Evolutionary conservation across 805 yeast species (phyloP), one percentile per base, ranked within the genome.

Genomic region (Ogataea degrootiae): DNA sequence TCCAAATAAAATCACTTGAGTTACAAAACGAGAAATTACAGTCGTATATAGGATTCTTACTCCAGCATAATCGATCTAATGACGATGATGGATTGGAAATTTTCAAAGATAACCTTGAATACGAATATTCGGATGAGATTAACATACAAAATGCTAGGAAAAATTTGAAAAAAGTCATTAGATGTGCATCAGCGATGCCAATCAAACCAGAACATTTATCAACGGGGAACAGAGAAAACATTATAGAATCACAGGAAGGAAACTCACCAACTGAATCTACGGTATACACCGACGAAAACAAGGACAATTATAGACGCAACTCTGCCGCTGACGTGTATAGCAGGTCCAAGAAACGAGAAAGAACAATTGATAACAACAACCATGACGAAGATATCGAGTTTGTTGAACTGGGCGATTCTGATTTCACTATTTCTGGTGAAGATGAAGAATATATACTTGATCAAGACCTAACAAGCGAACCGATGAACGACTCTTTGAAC

Each of bases 11-110:
- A 57, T 76, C 82, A 9, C 62, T 79, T 50, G 72, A 74, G 52
- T 60, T 78, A 45, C 82, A 79, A 56, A 78, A 77, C 58, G 84
- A 79, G 47, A 78, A 79, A 56, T 65, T 79, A 35, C 67, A 76
- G 47, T 76, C 82, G 35, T 79, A 77, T 56, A 79, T 79, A 59
- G 83, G 83, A 9, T 79, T 77, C 51, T 74, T 77, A 50, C 63
- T 77, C 42, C 83, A 79, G 55, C 74, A 76, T 52, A 69, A 51
- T 16, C 51, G 53, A 8, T 41, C 38, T 16, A 47, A 47, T 19
- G 50, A 42, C 62, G 61, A 71, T 49, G 61, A 70, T 41, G 43
- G 46, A 12, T 33, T 45, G 16, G 38, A 46, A 12, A 43, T 48
- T 29, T 54, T 45, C 45, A 57, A 51, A 47, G 58, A 53, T 15